These are phyloP conservation scores for Neltuma alba DNA, from an alignment of 306 rosid species.

Conservation along the genomic window DNA sequence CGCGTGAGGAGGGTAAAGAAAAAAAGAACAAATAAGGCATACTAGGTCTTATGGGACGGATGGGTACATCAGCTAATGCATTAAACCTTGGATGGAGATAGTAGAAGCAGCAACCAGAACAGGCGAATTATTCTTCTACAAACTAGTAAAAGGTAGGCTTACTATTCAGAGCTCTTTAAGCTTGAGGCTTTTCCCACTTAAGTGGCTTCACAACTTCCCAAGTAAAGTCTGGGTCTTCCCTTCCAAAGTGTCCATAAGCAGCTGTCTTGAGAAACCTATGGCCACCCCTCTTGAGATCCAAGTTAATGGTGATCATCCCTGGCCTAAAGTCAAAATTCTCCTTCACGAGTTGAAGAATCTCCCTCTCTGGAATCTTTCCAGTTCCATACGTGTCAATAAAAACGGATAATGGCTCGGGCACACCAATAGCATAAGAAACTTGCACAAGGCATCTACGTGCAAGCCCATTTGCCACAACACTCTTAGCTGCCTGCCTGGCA, in stretches of 20 bases:
- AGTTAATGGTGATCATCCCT: slow-evolving; percentile 33
- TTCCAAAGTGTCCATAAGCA: slow-evolving; percentile 30
- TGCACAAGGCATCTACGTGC: slow-evolving; percentile 43
- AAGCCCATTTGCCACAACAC: slow-evolving; percentile 38
- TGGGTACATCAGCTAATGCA: slow-evolving; percentile 33
- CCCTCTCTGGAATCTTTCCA: slow-evolving; percentile 33
- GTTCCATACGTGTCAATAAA: slow-evolving; percentile 25
- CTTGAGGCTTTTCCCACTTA: slow-evolving; percentile 35
- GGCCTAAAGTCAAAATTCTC: slow-evolving; percentile 31
- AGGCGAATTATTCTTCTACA: slow-evolving; percentile 63
- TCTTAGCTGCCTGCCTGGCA: slow-evolving; percentile 34
- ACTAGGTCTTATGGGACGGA: background rate
- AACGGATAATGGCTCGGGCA: slow-evolving; percentile 42
- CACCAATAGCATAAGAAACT: slow-evolving; percentile 43
- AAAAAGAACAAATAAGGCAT: background rate
- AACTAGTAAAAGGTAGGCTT: slow-evolving; percentile 28
- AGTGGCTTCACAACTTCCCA: slow-evolving; percentile 37
- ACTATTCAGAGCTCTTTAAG: background rate
- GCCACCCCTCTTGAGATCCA: slow-evolving; percentile 39
- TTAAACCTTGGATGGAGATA: slow-evolving; percentile 17
- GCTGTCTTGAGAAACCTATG: slow-evolving; percentile 32
- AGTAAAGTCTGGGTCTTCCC: slow-evolving; percentile 30
- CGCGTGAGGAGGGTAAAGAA: background rate
- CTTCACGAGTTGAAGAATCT: slow-evolving; percentile 32
- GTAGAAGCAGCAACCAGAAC: slow-evolving; percentile 39